Percentiles rank a stretch among this genome's conserved stretches.
Evolutionary conservation across 768 basidiomycete genomes (phyloP).

Genomic region (Hypsizygus marmoreus): DNA sequence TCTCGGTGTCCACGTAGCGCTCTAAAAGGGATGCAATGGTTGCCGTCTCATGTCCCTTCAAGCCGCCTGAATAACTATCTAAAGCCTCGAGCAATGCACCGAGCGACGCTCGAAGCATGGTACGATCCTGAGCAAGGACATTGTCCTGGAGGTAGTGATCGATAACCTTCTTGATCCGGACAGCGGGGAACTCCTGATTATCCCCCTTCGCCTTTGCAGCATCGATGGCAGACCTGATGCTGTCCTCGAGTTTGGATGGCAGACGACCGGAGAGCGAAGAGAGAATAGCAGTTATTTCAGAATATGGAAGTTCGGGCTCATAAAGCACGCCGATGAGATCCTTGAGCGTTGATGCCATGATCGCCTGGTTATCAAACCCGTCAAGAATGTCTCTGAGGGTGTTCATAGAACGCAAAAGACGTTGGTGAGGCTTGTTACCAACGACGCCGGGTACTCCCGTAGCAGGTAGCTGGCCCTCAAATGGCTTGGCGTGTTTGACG

Average conservation of each 20-base stretch:
- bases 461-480: conserved; percentile 88
- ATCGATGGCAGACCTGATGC: conserved; percentile 78
- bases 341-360: conserved; percentile 85
- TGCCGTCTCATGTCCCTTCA: conserved; percentile 84
- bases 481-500: conserved; percentile 98
- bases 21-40: conserved; percentile 76
- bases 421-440: conserved; percentile 91
- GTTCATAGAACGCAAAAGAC: conserved; percentile 69
- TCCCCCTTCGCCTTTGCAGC: conserved; percentile 70
- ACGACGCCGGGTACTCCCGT: conserved; percentile 86
- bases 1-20: conserved; percentile 85
- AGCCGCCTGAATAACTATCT: conserved; percentile 76
- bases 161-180: conserved; percentile 81
- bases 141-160: conserved; percentile 85
- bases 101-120: conserved; percentile 78
- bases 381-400: conserved; percentile 90
- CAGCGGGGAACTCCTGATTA: conserved; percentile 86
- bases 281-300: conserved; percentile 80
- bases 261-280: conserved; percentile 92
- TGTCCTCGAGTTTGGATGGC: conserved; percentile 88
- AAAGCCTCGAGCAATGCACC: conserved; percentile 71
- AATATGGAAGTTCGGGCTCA: conserved; percentile 85
- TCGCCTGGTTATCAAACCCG: conserved; percentile 94
- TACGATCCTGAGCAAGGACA: conserved; percentile 76
- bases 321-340: conserved; percentile 82